Conservation (phyloP, 75 land plant genomes). For the Picea glauca region DNA sequence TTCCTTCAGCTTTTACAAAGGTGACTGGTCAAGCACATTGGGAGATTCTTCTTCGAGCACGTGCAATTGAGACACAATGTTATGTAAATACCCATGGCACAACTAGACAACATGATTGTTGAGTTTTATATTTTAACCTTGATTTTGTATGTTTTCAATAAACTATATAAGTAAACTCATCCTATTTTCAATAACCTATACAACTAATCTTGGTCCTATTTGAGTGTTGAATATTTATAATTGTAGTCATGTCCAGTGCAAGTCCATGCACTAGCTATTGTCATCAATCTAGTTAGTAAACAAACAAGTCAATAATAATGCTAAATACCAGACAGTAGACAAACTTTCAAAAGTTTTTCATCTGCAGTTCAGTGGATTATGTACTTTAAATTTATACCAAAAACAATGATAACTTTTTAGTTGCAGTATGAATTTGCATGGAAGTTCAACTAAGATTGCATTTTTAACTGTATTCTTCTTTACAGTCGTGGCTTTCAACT, state of each 20-base stretch:
- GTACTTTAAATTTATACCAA: background rate
- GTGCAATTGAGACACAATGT: slow-evolving; percentile 98
- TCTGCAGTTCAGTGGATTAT: background rate
- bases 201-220: background rate
- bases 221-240: background rate
- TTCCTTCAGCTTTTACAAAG: slow-evolving; percentile 92
- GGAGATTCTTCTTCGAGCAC: slow-evolving; percentile 97
- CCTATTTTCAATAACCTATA: background rate
- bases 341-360: background rate
- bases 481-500: background rate
- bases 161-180: background rate
- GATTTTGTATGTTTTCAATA: background rate
- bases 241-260: background rate
- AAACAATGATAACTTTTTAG: background rate
- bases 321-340: background rate
- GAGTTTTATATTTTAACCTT: background rate
- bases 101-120: slow-evolving; percentile 5
- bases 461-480: background rate
- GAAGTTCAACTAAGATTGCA: background rate
- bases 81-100: slow-evolving; percentile 51
- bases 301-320: background rate
- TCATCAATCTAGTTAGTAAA: background rate
- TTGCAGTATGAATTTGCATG: background rate
- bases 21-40: slow-evolving; percentile 95
- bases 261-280: background rate